A percentile compares a stretch with the other conserved stretches of the same genome.
Evolutionary conservation across 768 basidiomycete species (phyloP).

Genomic region (Xerocomellus dryophilus): DNA sequence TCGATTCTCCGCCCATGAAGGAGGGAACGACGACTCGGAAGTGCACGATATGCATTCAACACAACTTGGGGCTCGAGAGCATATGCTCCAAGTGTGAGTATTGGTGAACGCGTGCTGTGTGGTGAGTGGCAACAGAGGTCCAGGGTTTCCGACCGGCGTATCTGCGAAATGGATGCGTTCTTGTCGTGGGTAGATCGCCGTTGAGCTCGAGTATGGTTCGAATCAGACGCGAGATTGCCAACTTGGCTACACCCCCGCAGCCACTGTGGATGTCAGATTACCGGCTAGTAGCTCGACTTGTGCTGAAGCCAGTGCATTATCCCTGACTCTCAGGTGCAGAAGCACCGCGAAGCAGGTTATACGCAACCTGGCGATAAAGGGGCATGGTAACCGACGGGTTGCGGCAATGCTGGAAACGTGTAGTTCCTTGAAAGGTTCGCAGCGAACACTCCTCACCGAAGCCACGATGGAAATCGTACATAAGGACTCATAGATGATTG

Average conservation of each 20-base stretch:
- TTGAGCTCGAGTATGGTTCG: not conserved
- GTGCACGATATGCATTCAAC: not conserved
- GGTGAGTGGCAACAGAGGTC: not conserved
- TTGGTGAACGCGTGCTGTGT: not conserved
- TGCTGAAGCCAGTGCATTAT: not conserved
- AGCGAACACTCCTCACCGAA: conserved; percentile 31
- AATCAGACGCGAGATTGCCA: conserved; percentile 5
- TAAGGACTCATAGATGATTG: conserved; percentile 23
- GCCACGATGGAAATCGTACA: conserved; percentile 35
- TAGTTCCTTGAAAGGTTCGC: conserved; percentile 17
- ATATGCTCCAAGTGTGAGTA: not conserved
- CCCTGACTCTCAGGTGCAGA: conserved; percentile 16
- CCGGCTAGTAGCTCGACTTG: not conserved
- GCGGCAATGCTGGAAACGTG: conserved; percentile 31
- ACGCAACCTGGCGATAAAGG: conserved; percentile 23
- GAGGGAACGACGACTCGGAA: conserved; percentile 1
- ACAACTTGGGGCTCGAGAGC: not conserved
- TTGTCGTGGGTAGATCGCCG: conserved; percentile 19
- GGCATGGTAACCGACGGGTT: conserved; percentile 32
- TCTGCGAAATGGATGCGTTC: conserved; percentile 7
- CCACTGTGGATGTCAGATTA: not conserved
- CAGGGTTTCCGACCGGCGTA: conserved; percentile 11
- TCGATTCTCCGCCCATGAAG: conserved; percentile 23
- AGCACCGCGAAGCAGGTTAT: conserved; percentile 16
- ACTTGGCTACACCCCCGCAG: not conserved